phyloP scores from a whole-genome alignment of 2,329 filamentous ascomycete species.

The Nemania sp. region DNA sequence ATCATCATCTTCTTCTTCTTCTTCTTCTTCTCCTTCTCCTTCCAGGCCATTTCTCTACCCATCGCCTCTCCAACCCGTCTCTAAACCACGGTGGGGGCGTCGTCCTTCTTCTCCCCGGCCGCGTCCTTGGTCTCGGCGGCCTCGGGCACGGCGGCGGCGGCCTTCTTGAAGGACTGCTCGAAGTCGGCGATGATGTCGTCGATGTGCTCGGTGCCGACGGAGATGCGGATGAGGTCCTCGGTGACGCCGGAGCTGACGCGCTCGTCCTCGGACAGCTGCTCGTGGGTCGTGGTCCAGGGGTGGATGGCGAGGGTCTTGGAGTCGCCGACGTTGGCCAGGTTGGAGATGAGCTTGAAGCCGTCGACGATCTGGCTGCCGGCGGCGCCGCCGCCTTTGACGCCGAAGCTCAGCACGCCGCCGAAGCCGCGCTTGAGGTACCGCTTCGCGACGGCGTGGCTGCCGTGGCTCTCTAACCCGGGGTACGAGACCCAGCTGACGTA shows the following conservation, averaged over 20 bases:
- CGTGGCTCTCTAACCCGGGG: slow-evolving; percentile 82
- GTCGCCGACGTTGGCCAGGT: slow-evolving; percentile 94
- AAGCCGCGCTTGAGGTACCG: slow-evolving; percentile 84
- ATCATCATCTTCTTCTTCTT: too few species aligned
- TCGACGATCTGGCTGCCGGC: slow-evolving; percentile 90
- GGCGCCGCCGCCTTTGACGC: slow-evolving; percentile 84
- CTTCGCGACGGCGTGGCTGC: slow-evolving; percentile 78
- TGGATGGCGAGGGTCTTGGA: slow-evolving; percentile 95
- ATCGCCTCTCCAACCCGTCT: background rate
- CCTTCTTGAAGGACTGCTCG: slow-evolving; percentile 80
- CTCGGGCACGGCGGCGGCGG: slow-evolving; percentile 47
- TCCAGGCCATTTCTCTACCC: too few species aligned
- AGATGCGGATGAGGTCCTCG: slow-evolving; percentile 91
- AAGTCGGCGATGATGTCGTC: slow-evolving; percentile 97
- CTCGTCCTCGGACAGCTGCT: slow-evolving; percentile 83
- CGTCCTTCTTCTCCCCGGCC: slow-evolving; percentile 39
- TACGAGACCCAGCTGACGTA: slow-evolving; percentile 95
- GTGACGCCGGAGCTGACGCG: slow-evolving; percentile 80
- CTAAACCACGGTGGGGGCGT: slow-evolving; percentile 45
- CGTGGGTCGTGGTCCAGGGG: slow-evolving; percentile 93
- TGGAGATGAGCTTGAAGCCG: slow-evolving; percentile 91
- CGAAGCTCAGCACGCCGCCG: slow-evolving; percentile 90
- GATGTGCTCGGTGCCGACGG: slow-evolving; percentile 93
- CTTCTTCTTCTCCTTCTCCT: too few species aligned
- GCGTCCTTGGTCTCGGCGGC: slow-evolving; percentile 33